A percentile compares a stretch with the other conserved stretches of the same genome.
These are phyloP conservation scores for Backusella macrospora DNA, from an alignment of 192 early-diverging fungal genomes.

Conservation along the genomic window DNA sequence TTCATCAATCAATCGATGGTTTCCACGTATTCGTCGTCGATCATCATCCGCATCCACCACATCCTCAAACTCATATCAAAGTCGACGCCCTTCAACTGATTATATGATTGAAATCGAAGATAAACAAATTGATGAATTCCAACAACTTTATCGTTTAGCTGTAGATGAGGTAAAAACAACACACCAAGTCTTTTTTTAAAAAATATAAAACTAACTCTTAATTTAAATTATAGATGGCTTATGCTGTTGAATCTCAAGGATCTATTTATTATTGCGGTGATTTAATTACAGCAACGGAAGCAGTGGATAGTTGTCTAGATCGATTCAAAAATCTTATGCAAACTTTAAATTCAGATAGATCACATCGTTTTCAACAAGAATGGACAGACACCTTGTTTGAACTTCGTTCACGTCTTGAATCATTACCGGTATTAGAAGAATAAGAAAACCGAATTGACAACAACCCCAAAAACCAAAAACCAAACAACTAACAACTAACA, in stretches of 20 bases:
- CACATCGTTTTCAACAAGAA: not conserved
- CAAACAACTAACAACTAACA: not conserved
- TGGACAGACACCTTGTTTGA: slow-evolving; percentile 12
- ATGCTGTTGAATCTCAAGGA: slow-evolving; percentile 28
- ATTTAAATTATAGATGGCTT: slow-evolving; percentile 23
- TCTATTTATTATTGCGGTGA: slow-evolving; percentile 31
- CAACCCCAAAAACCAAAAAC: not conserved
- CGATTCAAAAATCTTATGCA: slow-evolving; percentile 5
- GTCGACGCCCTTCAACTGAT: not conserved
- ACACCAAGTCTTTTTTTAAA: not conserved
- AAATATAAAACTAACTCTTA: too few relatives aligned
- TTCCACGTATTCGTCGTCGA: slow-evolving; percentile 23
- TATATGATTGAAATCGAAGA: slow-evolving; percentile 13
- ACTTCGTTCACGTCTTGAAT: not conserved
- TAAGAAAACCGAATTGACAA: not conserved
- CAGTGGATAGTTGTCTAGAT: slow-evolving; percentile 16
- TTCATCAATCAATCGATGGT: slow-evolving; percentile 6
- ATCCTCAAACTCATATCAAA: slow-evolving; percentile 5
- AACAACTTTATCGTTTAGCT: slow-evolving; percentile 6
- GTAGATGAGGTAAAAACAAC: slow-evolving; percentile 22
- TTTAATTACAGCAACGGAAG: slow-evolving; percentile 20
- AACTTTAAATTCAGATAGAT: slow-evolving; percentile 1
- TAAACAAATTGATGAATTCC: slow-evolving; percentile 16
- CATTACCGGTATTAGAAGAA: slow-evolving; percentile 2
- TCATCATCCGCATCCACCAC: slow-evolving; percentile 23